phyloP scores from a whole-genome alignment of 176 grass and related monocot species.

The Poa pratensis region DNA sequence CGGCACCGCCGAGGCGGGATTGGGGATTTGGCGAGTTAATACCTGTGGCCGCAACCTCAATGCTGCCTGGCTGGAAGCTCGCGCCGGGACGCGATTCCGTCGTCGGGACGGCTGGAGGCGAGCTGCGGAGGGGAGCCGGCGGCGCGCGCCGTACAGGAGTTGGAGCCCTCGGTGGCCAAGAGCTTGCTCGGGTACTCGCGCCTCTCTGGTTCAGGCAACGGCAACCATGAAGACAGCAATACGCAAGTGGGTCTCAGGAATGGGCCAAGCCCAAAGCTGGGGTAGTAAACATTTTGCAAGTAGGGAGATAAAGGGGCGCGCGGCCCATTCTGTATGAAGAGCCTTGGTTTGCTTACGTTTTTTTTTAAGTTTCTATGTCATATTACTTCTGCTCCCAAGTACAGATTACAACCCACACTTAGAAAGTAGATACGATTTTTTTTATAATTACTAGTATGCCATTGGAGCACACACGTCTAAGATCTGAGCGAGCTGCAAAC shows the following conservation, averaged over 20 bases:
- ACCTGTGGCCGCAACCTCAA: neutral
- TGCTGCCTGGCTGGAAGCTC: neutral
- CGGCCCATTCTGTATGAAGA: neutral
- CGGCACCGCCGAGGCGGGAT: neutral
- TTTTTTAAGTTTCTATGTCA: too few relatives aligned
- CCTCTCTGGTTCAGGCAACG: neutral
- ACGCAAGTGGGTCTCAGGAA: neutral
- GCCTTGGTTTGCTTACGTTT: neutral
- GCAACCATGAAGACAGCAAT: neutral
- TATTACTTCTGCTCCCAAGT: too few relatives aligned
- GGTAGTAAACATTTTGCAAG: neutral
- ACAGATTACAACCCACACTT: too few relatives aligned
- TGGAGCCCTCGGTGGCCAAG: neutral
- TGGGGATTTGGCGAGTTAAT: neutral
- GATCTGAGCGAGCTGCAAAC: too few relatives aligned
- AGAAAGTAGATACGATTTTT: too few relatives aligned
- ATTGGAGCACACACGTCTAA: too few relatives aligned
- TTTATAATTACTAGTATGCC: too few relatives aligned
- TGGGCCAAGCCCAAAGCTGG: neutral
- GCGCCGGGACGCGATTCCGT: neutral
- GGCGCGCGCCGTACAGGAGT: constrained; percentile 10
- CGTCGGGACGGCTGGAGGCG: neutral
- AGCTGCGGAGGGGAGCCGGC: neutral
- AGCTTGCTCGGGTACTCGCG: neutral
- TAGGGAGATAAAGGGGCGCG: neutral